Conservation (phyloP, 208 protist species). For the Acanthamoeba sp. region DNA sequence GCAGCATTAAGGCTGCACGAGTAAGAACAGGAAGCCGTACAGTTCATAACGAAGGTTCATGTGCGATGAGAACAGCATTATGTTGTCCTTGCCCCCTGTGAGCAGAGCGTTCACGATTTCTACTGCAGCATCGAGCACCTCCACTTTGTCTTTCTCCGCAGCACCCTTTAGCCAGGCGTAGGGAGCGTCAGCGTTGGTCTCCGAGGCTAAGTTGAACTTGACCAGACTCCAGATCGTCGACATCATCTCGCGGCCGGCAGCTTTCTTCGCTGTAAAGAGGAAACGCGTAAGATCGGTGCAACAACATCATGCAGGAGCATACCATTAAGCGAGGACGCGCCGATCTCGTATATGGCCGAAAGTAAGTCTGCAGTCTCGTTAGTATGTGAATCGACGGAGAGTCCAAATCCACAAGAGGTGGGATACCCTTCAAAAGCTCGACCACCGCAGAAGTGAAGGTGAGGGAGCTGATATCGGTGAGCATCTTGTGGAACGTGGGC, state of each 20-base stretch:
- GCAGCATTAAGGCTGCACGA: no score
- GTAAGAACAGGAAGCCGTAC: not conserved
- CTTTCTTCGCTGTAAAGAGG: not conserved
- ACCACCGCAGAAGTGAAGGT: not conserved
- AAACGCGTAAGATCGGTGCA: not conserved
- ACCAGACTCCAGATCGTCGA: not conserved
- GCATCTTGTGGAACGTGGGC: not conserved
- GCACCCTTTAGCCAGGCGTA: not conserved
- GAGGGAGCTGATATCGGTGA: not conserved
- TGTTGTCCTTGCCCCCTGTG: not conserved
- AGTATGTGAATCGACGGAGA: not conserved
- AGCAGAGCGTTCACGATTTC: slow-evolving; percentile 14
- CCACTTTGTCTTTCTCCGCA: not conserved
- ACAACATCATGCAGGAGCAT: not conserved
- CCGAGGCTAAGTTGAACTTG: not conserved
- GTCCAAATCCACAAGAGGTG: not conserved
- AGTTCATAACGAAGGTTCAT: not conserved
- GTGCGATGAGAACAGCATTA: not conserved
- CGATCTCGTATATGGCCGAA: not conserved
- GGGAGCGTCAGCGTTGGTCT: not conserved
- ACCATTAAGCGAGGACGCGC: not conserved
- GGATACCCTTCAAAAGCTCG: not conserved
- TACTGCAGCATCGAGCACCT: not conserved
- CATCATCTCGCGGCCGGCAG: not conserved
- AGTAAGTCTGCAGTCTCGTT: not conserved